Evolutionary conservation across 2,329 filamentous ascomycete genomes (phyloP).

Genomic region (Colletotrichum sp.): DNA sequence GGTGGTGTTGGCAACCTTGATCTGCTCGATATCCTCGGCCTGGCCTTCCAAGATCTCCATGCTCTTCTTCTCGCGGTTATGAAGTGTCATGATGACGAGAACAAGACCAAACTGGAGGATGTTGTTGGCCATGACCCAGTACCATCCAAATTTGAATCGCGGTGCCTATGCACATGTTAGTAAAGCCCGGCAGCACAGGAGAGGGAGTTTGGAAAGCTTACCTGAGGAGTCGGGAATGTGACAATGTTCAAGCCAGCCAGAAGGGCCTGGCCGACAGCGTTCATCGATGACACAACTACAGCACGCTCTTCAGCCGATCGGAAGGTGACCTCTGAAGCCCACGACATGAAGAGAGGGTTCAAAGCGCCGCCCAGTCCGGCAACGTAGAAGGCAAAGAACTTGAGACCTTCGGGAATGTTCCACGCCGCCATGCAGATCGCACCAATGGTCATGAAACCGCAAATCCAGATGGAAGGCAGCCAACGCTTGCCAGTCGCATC

Average conservation of each 20-base stretch:
- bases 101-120: neutral
- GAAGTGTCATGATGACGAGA: constrained; percentile 11
- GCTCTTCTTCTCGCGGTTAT: constrained; percentile 5
- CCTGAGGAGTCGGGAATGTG: constrained; percentile 1
- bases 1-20: neutral
- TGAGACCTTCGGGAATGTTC: constrained; percentile 58
- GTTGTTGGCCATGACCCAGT: constrained; percentile 7
- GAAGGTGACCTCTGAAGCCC: constrained; percentile 3
- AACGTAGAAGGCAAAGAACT: constrained; percentile 58
- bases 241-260: constrained; percentile 3
- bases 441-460: neutral
- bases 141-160: constrained; percentile 6
- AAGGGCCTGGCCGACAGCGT: neutral
- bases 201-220: neutral
- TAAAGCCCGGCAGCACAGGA: accelerated
- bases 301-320: neutral
- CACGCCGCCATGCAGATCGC: constrained; percentile 53
- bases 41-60: constrained; percentile 4
- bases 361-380: neutral
- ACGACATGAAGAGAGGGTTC: constrained; percentile 1
- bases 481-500: constrained; percentile 71
- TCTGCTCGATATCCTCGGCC: neutral
- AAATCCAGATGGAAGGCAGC: constrained; percentile 34
- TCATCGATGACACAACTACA: constrained; percentile 2
- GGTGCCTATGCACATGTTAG: neutral